phyloP scores from a whole-genome alignment of 2,329 filamentous ascomycete genomes.

The Tolypocladium inflatum region DNA sequence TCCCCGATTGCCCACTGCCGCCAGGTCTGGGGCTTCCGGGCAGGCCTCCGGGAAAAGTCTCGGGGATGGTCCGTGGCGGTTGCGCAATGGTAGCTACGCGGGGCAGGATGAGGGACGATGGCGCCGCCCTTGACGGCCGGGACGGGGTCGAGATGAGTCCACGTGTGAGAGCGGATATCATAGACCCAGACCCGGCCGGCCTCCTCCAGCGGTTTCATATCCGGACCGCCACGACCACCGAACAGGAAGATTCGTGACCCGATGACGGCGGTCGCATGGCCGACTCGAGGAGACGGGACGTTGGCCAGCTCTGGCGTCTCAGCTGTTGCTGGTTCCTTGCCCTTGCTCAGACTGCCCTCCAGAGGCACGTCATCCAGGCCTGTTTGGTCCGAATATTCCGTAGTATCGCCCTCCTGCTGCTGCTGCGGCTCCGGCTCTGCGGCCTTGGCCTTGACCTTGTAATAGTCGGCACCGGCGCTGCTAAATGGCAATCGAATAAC shows the following conservation, averaged over 20 bases:
- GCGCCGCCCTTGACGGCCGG: conserved; percentile 31
- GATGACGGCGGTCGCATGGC: conserved; percentile 61
- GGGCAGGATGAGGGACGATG: conserved; percentile 39
- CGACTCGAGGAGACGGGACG: conserved; percentile 60
- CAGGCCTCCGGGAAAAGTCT: conserved; percentile 30
- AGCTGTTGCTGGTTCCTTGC: conserved; percentile 23
- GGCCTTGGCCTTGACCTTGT: conserved; percentile 40
- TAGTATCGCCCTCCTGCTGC: conserved; percentile 4
- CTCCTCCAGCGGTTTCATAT: conserved; percentile 65
- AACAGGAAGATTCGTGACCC: conserved; percentile 68
- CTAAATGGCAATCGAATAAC: conserved; percentile 51
- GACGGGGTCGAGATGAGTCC: conserved; percentile 55
- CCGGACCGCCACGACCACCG: conserved; percentile 63
- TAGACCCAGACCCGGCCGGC: conserved; percentile 68
- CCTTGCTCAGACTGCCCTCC: conserved; percentile 23
- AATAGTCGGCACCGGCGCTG: conserved; percentile 50
- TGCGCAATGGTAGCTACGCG: conserved; percentile 63
- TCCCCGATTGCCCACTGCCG: conserved; percentile 47
- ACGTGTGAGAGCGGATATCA: conserved; percentile 52
- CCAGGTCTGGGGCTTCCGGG: conserved; percentile 35
- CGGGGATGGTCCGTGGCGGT: conserved; percentile 48
- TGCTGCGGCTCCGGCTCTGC: conserved; percentile 20
- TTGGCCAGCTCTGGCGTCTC: conserved; percentile 22
- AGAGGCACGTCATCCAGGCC: conserved; percentile 33
- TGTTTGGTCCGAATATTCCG: conserved; percentile 16